A percentile compares a stretch with the other conserved stretches of the same genome.
Conservation (phyloP, 768 basidiomycete genomes). For the Harrya chromipes region DNA sequence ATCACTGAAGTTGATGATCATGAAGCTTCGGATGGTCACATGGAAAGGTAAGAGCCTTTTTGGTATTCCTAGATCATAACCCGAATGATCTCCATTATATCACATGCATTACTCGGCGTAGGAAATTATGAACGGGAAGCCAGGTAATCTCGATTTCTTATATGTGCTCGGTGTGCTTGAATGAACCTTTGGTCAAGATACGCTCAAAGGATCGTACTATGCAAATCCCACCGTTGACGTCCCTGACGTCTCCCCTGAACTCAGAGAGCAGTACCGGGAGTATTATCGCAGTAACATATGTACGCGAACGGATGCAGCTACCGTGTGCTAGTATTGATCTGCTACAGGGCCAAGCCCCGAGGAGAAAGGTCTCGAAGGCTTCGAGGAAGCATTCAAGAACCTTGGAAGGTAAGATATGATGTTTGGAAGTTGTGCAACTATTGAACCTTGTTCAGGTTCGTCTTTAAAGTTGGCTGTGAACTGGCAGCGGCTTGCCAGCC, state of each 20-base stretch:
- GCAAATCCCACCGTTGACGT: slow-evolving; percentile 71
- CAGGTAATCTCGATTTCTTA: slow-evolving; percentile 42
- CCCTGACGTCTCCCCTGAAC: slow-evolving; percentile 55
- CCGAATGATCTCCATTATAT: too few relatives aligned
- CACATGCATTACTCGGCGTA: slow-evolving; percentile 21
- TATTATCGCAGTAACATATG: slow-evolving; percentile 92
- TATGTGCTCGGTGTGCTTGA: not conserved
- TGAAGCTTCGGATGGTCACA: slow-evolving; percentile 94
- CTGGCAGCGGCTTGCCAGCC: slow-evolving; percentile 88
- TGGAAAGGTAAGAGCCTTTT: slow-evolving; percentile 64
- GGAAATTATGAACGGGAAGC: slow-evolving; percentile 97
- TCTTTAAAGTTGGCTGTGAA: slow-evolving; percentile 79
- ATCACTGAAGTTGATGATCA: not conserved
- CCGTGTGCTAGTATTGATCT: not conserved
- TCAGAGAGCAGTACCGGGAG: slow-evolving; percentile 63
- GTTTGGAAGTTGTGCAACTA: not conserved
- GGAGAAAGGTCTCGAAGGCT: slow-evolving; percentile 64
- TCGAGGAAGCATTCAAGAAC: slow-evolving; percentile 86
- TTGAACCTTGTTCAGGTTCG: slow-evolving; percentile 45
- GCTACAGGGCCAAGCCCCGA: slow-evolving; percentile 59
- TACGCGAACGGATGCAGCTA: slow-evolving; percentile 31
- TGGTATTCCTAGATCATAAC: not conserved
- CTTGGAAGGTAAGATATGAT: slow-evolving; percentile 54
- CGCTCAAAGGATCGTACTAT: slow-evolving; percentile 91
- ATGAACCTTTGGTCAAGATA: slow-evolving; percentile 45